Base-by-base conservation (phyloP, 352 stramenopile genomes). In the Globisporangium uncinulatum region DNA sequence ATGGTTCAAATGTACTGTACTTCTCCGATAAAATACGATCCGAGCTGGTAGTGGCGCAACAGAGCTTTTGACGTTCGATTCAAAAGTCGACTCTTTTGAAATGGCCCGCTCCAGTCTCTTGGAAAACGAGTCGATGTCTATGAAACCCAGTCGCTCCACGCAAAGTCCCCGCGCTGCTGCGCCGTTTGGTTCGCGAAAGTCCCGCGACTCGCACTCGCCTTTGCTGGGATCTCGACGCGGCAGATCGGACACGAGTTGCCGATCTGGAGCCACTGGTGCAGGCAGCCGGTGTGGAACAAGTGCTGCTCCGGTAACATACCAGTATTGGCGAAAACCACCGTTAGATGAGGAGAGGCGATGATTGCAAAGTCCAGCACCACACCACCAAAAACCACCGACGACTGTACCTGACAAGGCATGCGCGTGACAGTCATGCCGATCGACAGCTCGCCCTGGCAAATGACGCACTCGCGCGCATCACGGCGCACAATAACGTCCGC, bases 201-300 rank as follows among this genome's bases (percentile, higher is more conserved):
- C 14, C 48, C 68, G n/a, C 54, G 65, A 34, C 66, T 51, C 14
- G 59, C 52, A 5, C 59, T 75, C 31, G 69, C 61, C 50, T 91
- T 85, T 51, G 80, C 71, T 1, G 71, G 54, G 45, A 93, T 87
- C 55, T 89, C 75, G 4, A 89, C 79, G 42, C 81, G 80, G 50
- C 83, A 93, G 59, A 91, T 91, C 34, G 83, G 83, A 65, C 83
- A 93, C 55, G 79, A 90, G 61, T 91, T 91, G 48, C 83, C 79
- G 51, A 93, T 84, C 48, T 89, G 82, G 44, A 93, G 74, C 83
- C 83, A 93, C 54, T 90, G 66, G 57, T 81, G 77, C 37, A 93
- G 63, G 51, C 83, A 93, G 10, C 73, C 67, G 15, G 79, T 87
- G 66, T 93, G 83, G 67, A 93, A 93, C 59, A 93, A 74, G 63